These are phyloP conservation scores for Apiotrichum sp. DNA, from an alignment of 1,284 basidiomycete genomes.

Conservation along the genomic window DNA sequence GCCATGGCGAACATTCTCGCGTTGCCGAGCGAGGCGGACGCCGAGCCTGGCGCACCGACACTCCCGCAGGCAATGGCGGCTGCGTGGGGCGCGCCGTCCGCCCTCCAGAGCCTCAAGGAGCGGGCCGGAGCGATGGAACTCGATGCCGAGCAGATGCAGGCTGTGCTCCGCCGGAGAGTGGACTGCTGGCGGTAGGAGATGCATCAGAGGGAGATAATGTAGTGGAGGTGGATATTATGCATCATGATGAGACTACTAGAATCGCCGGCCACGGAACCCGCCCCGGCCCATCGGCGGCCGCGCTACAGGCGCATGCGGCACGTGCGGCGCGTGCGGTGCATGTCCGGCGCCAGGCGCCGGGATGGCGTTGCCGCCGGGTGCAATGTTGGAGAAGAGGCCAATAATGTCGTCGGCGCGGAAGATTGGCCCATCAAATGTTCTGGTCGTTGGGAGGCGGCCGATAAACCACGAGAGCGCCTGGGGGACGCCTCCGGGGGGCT, in stretches of 20 bases:
- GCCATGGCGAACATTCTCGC: conserved; percentile 62
- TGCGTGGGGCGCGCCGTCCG: conserved; percentile 64
- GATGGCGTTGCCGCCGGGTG: conserved; percentile 7
- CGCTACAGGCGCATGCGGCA: not conserved
- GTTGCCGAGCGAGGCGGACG: conserved; percentile 51
- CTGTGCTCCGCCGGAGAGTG: conserved; percentile 35
- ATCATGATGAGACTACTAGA: not conserved
- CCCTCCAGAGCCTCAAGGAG: conserved; percentile 61
- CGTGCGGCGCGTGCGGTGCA: too few relatives aligned
- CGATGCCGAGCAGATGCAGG: conserved; percentile 29
- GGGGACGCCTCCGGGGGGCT: too few relatives aligned
- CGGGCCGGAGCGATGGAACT: conserved; percentile 27
- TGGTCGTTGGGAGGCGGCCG: conserved; percentile 63
- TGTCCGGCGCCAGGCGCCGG: not conserved
- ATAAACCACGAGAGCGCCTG: conserved; percentile 72
- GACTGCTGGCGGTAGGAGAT: conserved; percentile 37
- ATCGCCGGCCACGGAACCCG: conserved; percentile 3
- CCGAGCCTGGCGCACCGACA: conserved; percentile 62
- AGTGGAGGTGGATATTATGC: not conserved
- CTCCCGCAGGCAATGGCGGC: conserved; percentile 75
- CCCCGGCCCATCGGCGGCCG: not conserved
- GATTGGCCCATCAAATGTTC: conserved; percentile 75
- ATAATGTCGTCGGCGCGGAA: conserved; percentile 82
- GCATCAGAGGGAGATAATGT: not conserved
- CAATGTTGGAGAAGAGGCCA: conserved; percentile 52